Evolutionary conservation across 371 early-diverging fungal genomes (phyloP).

Genomic region (Rhizopus sp.): DNA sequence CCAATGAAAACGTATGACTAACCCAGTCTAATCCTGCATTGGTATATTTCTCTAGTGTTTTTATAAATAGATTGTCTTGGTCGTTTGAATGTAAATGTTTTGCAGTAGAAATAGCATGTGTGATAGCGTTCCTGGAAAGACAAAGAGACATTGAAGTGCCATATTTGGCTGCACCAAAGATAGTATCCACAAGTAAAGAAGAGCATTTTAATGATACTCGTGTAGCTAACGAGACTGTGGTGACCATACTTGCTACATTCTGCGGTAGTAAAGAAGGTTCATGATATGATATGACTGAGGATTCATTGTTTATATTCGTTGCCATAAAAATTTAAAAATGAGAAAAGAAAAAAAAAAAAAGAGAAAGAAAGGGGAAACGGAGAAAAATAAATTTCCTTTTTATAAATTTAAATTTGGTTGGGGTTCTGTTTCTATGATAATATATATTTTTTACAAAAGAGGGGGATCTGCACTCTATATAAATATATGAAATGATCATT

Average conservation of each 20-base stretch:
- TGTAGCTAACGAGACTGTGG: constrained; percentile 35
- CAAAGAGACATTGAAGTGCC: constrained; percentile 56
- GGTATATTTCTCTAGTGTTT: constrained; percentile 65
- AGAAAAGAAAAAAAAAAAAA: neutral
- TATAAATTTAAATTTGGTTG: neutral
- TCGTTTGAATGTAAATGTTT: constrained; percentile 40
- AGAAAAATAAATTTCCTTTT: neutral
- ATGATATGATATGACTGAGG: neutral
- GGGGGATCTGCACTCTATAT: neutral
- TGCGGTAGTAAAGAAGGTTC: constrained; percentile 31
- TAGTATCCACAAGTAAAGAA: constrained; percentile 35
- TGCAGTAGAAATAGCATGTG: constrained; percentile 52
- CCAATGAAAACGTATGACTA: constrained; percentile 68
- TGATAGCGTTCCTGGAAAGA: constrained; percentile 52
- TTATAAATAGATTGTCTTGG: constrained; percentile 34
- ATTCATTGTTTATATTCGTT: neutral
- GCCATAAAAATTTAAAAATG: neutral
- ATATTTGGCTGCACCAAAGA: constrained; percentile 58
- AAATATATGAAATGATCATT: neutral
- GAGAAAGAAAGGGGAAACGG: neutral
- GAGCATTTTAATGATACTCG: constrained; percentile 34
- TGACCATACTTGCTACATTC: constrained; percentile 30
- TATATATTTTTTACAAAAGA: neutral
- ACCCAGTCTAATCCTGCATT: constrained; percentile 62
- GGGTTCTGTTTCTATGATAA: neutral